Evolutionary conservation across 495 filamentous ascomycete genomes (phyloP).

Genomic region (Annulohypoxylon bovei): DNA sequence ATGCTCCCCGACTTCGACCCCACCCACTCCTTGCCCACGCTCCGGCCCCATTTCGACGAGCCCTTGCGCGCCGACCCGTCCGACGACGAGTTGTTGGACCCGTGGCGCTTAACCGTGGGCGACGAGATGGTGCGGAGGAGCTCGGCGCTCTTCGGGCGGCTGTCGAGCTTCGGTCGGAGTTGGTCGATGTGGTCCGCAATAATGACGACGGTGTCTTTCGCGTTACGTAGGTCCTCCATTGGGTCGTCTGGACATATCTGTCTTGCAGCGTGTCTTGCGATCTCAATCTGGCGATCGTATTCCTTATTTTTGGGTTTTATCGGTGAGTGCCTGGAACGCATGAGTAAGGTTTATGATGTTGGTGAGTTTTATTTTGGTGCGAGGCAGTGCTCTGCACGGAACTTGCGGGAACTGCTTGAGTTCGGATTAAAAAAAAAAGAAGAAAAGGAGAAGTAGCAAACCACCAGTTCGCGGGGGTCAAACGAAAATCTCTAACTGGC

Average conservation of each 20-base stretch:
- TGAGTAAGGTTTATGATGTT: slow-evolving; percentile 1
- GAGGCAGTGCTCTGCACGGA: slow-evolving; percentile 9
- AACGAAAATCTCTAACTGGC: not conserved
- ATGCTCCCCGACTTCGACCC: slow-evolving; percentile 21
- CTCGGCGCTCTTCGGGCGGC: not conserved
- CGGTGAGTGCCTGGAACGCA: slow-evolving; percentile 2
- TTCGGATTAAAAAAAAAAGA: not conserved
- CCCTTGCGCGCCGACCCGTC: slow-evolving; percentile 19
- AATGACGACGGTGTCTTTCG: slow-evolving; percentile 39
- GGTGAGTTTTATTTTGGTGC: not conserved
- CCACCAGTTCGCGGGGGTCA: not conserved
- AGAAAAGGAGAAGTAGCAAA: not conserved
- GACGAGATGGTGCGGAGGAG: not conserved
- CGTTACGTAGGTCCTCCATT: slow-evolving; percentile 44
- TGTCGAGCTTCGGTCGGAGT: slow-evolving; percentile 48
- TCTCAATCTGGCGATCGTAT: not conserved
- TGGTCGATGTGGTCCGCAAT: slow-evolving; percentile 56
- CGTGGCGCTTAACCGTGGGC: slow-evolving; percentile 20
- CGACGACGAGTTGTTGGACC: slow-evolving; percentile 21
- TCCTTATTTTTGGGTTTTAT: not conserved
- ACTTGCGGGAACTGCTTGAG: not conserved
- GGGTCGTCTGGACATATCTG: slow-evolving; percentile 7
- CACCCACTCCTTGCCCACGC: slow-evolving; percentile 31
- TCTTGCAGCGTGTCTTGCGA: not conserved
- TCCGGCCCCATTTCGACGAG: slow-evolving; percentile 6